phyloP scores from a whole-genome alignment of 495 filamentous ascomycete genomes.

The Aspergillus panamensis region DNA sequence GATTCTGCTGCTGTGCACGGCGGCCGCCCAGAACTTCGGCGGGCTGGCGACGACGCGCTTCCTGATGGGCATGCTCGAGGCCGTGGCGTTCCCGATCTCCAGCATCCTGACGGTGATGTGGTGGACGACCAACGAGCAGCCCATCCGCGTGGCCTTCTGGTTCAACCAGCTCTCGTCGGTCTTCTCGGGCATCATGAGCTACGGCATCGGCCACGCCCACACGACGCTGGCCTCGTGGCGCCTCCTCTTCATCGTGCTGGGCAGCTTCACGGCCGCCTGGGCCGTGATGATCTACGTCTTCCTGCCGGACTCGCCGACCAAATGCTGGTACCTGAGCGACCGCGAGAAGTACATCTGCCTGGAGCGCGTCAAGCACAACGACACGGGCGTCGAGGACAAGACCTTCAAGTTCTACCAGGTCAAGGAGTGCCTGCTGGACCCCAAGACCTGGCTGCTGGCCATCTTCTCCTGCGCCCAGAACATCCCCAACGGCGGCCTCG shows the following conservation, averaged over 20 bases:
- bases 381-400: constrained; percentile 52
- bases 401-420: constrained; percentile 49
- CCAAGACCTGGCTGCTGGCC: constrained; percentile 31
- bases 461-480: constrained; percentile 22
- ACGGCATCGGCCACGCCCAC: not conserved
- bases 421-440: constrained; percentile 41
- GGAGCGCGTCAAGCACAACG: constrained; percentile 47
- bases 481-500: constrained; percentile 1
- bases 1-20: constrained; percentile 21
- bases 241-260: constrained; percentile 9
- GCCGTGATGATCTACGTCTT: constrained; percentile 23
- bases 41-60: constrained; percentile 30
- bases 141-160: constrained; percentile 6
- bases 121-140: constrained; percentile 20
- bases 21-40: constrained; percentile 22
- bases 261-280: constrained; percentile 31
- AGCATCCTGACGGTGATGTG: constrained; percentile 3
- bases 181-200: not conserved
- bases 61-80: constrained; percentile 19
- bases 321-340: constrained; percentile 25
- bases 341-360: constrained; percentile 44
- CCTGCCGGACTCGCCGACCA: constrained; percentile 45
- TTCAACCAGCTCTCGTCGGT: not conserved
- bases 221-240: not conserved
- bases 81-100: not conserved